Conservation (phyloP, 202 grass and related monocot species). For the Elaeis oleifera region DNA sequence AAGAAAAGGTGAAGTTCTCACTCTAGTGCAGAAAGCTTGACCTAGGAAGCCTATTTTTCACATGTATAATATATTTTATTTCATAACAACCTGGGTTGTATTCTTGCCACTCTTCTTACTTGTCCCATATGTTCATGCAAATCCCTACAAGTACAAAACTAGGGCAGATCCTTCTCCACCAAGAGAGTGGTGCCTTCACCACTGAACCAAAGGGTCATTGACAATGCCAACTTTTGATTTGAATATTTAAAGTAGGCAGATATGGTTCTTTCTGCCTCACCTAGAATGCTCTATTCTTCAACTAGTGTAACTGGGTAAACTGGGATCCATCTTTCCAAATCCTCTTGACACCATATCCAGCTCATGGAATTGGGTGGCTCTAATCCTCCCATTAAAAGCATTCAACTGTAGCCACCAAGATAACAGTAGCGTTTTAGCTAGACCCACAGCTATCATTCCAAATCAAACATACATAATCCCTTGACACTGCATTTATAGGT, state of each 20-base stretch:
- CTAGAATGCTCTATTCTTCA: not conserved
- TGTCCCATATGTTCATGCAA: too few species aligned
- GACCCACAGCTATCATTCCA: constrained; percentile 6
- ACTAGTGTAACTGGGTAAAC: not conserved
- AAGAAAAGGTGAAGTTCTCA: too few species aligned
- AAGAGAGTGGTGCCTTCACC: too few species aligned
- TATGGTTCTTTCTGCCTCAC: constrained; percentile 22
- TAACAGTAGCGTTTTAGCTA: not conserved
- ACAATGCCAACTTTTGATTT: too few species aligned
- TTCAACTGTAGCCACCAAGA: constrained; percentile 7
- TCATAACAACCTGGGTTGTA: too few species aligned
- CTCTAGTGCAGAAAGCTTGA: too few species aligned
- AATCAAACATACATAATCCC: not conserved
- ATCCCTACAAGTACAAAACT: too few species aligned
- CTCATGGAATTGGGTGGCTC: constrained; percentile 10
- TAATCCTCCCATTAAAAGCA: constrained; percentile 29
- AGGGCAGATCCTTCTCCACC: too few species aligned
- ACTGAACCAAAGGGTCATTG: too few species aligned
- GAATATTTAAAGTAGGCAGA: constrained; percentile 19
- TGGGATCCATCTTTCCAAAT: constrained; percentile 1
- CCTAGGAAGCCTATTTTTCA: too few species aligned
- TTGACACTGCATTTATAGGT: not conserved
- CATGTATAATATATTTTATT: too few species aligned
- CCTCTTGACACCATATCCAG: not conserved
- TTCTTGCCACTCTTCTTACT: too few species aligned